Percentiles rank a stretch among this genome's conserved stretches.
These are phyloP conservation scores for Begonia peltatifolia DNA, from an alignment of 306 rosid species.

Conservation along the genomic window DNA sequence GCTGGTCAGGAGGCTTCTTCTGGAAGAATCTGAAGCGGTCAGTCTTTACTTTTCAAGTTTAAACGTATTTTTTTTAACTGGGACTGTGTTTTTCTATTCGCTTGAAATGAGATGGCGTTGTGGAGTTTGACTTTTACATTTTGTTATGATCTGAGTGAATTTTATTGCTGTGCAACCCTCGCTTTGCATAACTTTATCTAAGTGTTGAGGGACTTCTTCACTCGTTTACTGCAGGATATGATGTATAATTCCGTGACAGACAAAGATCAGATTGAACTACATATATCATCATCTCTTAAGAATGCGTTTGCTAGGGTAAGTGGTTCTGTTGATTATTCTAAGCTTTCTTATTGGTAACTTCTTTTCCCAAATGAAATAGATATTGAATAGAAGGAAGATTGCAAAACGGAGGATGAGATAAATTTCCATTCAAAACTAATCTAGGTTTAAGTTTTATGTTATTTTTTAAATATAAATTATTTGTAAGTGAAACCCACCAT, in stretches of 20 bases:
- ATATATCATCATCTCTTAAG: slow-evolving; percentile 63
- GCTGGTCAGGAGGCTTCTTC: slow-evolving; percentile 85
- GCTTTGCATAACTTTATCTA: slow-evolving; percentile 2
- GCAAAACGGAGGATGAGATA: neutral
- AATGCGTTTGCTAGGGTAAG: slow-evolving; percentile 82
- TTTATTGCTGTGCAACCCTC: neutral
- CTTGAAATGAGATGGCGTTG: too few relatives aligned
- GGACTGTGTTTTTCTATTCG: too few relatives aligned
- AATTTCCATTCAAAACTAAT: too few relatives aligned
- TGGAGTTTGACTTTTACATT: too few relatives aligned
- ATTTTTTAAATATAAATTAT: too few relatives aligned
- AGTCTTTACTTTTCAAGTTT: slow-evolving; percentile 7
- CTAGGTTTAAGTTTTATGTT: too few relatives aligned
- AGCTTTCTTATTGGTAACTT: slow-evolving; percentile 8
- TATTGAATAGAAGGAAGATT: neutral
- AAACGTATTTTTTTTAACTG: too few relatives aligned
- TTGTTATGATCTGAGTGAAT: too few relatives aligned
- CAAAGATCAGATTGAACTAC: slow-evolving; percentile 84
- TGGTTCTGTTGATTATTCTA: slow-evolving; percentile 9
- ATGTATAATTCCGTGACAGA: slow-evolving; percentile 56
- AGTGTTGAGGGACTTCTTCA: slow-evolving; percentile 8
- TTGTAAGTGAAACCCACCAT: too few relatives aligned
- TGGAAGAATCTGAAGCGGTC: slow-evolving; percentile 83
- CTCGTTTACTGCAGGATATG: slow-evolving; percentile 29
- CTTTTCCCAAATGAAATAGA: too few relatives aligned